phyloP scores from a whole-genome alignment of 2,329 filamentous ascomycete species.

The Nannizzia gypsea region DNA sequence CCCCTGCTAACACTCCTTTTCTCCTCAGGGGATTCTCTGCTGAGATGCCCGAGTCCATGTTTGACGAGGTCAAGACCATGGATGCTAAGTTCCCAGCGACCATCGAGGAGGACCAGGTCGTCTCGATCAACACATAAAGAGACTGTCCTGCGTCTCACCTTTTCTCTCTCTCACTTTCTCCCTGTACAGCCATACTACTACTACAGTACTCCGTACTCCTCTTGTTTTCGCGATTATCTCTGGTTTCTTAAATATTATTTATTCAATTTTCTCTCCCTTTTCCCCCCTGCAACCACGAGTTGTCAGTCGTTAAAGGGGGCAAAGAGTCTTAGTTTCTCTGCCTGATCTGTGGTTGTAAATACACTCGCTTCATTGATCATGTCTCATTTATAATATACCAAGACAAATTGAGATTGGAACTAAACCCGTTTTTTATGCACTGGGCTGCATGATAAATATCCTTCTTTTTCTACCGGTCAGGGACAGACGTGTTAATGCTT shows the following conservation, averaged over 20 bases:
- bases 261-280: no score
- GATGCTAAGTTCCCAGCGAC: conserved; percentile 49
- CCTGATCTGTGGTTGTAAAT: background rate
- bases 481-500: no score
- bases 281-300: background rate
- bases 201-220: background rate
- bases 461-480: no score
- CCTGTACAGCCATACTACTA: background rate
- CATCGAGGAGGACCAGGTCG: conserved; percentile 66
- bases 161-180: background rate
- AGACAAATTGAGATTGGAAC: background rate
- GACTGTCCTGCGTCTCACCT: background rate
- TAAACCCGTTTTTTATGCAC: background rate
- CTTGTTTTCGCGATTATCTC: background rate
- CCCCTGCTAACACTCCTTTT: background rate
- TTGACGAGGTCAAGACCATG: conserved; percentile 55
- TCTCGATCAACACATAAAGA: conserved; percentile 35
- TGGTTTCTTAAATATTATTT: background rate
- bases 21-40: conserved; percentile 62
- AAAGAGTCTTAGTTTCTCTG: background rate
- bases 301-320: background rate
- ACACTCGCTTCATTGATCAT: background rate
- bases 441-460: background rate
- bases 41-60: conserved; percentile 55
- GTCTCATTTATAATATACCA: background rate